Percentiles rank a stretch among this genome's conserved stretches.
Conservation (phyloP, 176 grass and related monocot genomes). For the Aegilops speltoides region DNA sequence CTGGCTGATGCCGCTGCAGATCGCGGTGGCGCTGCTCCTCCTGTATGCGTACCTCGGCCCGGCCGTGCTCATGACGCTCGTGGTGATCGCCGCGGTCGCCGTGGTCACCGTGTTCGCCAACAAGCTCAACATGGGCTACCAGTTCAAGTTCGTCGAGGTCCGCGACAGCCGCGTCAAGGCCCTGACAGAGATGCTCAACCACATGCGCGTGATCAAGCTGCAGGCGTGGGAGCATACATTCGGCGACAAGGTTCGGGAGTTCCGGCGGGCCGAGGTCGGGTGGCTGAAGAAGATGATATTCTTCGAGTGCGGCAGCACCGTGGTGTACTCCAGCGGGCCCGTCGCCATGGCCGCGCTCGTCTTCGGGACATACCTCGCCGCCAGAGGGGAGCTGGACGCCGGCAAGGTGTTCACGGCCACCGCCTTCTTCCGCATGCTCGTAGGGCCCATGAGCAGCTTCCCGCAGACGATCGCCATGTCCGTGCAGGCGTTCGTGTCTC, state of each 20-base stretch:
- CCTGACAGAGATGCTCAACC: slow-evolving; percentile 65
- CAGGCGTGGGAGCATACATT: slow-evolving; percentile 70
- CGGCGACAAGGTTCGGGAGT: slow-evolving; percentile 25
- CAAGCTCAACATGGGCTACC: slow-evolving; percentile 40
- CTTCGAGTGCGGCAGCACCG: slow-evolving; percentile 44
- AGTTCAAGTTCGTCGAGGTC: slow-evolving; percentile 45
- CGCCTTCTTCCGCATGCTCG: slow-evolving; percentile 51
- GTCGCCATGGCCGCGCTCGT: slow-evolving; percentile 49
- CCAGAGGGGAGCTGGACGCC: slow-evolving; percentile 41
- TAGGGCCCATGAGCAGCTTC: slow-evolving; percentile 52
- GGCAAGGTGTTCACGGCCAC: slow-evolving; percentile 75
- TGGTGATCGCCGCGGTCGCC: slow-evolving; percentile 39
- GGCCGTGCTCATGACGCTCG: slow-evolving; percentile 49
- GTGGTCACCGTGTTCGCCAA: slow-evolving; percentile 41
- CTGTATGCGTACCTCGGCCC: slow-evolving; percentile 55
- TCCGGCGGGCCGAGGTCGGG: slow-evolving; percentile 42
- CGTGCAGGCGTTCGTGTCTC: slow-evolving; percentile 56
- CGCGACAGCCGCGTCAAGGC: slow-evolving; percentile 69
- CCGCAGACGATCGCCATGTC: slow-evolving; percentile 49
- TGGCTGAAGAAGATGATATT: slow-evolving; percentile 52
- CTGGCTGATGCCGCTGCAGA: slow-evolving; percentile 72
- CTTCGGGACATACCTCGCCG: slow-evolving; percentile 48
- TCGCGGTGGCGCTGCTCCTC: slow-evolving; percentile 47
- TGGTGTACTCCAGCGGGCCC: slow-evolving; percentile 47
- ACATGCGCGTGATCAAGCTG: slow-evolving; percentile 71